phyloP scores from a whole-genome alignment of 73 alveolate genomes.

The Diophrys sp. region DNA sequence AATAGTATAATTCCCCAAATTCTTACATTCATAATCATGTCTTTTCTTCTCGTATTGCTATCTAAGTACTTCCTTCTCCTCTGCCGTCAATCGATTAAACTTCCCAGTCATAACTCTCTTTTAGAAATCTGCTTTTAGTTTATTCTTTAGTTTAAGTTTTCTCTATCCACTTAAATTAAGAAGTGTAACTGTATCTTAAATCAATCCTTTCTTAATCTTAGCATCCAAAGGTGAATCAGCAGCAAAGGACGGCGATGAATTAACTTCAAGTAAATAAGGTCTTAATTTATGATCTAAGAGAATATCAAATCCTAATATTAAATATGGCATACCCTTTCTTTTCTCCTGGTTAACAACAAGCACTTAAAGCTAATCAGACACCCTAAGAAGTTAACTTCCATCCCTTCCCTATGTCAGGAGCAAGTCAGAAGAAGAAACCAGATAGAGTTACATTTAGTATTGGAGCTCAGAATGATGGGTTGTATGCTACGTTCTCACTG shows the following conservation, averaged over 20 bases:
- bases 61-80: slow-evolving; percentile 8
- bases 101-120: slow-evolving; percentile 12
- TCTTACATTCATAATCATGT: not conserved
- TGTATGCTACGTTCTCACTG: too few species aligned
- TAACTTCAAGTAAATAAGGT: slow-evolving; percentile 55
- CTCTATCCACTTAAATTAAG: slow-evolving; percentile 7
- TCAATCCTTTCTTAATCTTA: slow-evolving; percentile 17
- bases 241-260: slow-evolving; percentile 51
- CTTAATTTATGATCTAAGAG: slow-evolving; percentile 33
- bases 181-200: slow-evolving; percentile 13
- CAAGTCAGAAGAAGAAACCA: too few species aligned
- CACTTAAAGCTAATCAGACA: too few species aligned
- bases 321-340: not conserved
- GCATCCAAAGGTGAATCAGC: slow-evolving; percentile 35
- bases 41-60: slow-evolving; percentile 4
- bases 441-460: too few species aligned
- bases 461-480: too few species aligned
- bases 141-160: slow-evolving; percentile 28
- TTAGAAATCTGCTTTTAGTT: not conserved
- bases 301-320: slow-evolving; percentile 58
- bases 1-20: slow-evolving; percentile 14
- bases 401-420: too few species aligned
- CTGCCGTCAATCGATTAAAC: not conserved
- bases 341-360: too few species aligned
- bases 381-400: too few species aligned